phyloP scores from a whole-genome alignment of 345 rosid species.

The Geranium rotundifolium region DNA sequence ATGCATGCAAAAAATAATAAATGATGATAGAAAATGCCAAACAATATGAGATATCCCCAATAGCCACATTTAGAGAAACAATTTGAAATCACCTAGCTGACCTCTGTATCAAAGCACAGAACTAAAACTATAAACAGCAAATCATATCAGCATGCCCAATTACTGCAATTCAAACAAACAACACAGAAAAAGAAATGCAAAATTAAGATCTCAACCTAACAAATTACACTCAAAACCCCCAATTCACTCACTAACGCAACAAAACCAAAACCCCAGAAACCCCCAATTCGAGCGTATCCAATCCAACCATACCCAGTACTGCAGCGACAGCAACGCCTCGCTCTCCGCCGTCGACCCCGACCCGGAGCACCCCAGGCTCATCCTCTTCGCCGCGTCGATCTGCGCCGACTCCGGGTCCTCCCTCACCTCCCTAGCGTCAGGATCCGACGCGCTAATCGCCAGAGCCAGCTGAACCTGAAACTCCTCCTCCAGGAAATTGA shows the following conservation, averaged over 20 bases:
- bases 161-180: no score
- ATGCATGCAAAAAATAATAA: not conserved
- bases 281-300: not conserved
- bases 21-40: not conserved
- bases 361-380: conserved; percentile 68
- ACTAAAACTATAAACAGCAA: not conserved
- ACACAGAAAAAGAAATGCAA: not conserved
- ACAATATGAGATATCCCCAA: not conserved
- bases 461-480: conserved; percentile 88
- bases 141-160: no score
- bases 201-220: not conserved
- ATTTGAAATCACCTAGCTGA: not conserved
- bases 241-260: not conserved
- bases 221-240: not conserved
- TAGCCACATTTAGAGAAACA: not conserved
- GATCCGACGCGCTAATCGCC: conserved; percentile 92
- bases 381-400: conserved; percentile 93
- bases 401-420: conserved; percentile 78
- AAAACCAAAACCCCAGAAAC: conserved; percentile 6
- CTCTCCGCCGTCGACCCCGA: conserved; percentile 36
- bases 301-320: conserved; percentile 56
- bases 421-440: conserved; percentile 25
- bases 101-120: not conserved
- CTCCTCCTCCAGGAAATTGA: conserved; percentile 79
- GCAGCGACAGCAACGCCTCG: conserved; percentile 57